phyloP scores from a whole-genome alignment of 768 basidiomycete species.

The Suillus luteus region DNA sequence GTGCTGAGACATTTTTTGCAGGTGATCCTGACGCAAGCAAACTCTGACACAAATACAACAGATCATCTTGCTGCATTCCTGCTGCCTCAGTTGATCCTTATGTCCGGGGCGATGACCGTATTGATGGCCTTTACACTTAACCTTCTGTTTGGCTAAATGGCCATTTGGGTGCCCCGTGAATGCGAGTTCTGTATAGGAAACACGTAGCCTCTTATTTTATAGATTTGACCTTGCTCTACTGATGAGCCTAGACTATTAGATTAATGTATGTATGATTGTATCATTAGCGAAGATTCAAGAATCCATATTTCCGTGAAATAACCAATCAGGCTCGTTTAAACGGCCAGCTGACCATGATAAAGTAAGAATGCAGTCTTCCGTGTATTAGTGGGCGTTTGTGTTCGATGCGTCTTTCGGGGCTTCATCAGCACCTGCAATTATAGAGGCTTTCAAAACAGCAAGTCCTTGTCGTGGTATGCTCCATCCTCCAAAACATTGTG shows the following conservation, averaged over 20 bases:
- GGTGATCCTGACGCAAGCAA: conserved; percentile 65
- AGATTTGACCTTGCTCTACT: neutral
- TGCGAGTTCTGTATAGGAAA: neutral
- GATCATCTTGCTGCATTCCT: conserved; percentile 30
- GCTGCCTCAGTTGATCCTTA: conserved; percentile 6
- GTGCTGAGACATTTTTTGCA: conserved; percentile 23
- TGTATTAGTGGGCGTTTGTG: neutral
- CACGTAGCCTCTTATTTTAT: neutral
- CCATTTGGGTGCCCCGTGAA: neutral
- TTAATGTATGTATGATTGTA: neutral
- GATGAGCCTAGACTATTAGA: neutral
- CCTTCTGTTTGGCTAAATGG: neutral
- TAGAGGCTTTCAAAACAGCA: no score
- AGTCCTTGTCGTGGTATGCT: no score
- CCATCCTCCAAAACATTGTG: no score
- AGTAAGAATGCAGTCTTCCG: neutral
- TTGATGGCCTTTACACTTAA: neutral
- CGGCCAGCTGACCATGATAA: neutral
- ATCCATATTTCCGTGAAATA: neutral
- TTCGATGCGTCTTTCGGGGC: no score
- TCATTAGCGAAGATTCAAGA: neutral
- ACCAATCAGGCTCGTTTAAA: neutral
- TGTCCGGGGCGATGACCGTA: conserved; percentile 1
- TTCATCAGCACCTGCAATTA: no score
- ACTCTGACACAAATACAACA: conserved; percentile 63